Conservation (phyloP, 305 asterid genomes). For the Salvia sclarea region DNA sequence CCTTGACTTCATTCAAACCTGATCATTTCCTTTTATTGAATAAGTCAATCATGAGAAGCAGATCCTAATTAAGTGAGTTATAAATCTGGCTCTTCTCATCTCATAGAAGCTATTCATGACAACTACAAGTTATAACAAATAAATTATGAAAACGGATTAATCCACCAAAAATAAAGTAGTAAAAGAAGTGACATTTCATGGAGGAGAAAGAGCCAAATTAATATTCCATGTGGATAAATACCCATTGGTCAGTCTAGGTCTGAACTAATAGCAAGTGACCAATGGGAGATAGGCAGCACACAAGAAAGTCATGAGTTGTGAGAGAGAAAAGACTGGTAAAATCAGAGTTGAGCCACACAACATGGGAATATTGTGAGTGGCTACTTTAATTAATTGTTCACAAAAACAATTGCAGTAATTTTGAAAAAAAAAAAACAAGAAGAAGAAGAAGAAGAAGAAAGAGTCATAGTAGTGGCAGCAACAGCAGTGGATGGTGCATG, state of each 20-base stretch:
- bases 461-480: too few relatives aligned
- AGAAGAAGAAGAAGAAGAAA: too few relatives aligned
- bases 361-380: constrained; percentile 34
- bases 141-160: too few relatives aligned
- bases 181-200: background rate
- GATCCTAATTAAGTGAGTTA: constrained; percentile 16
- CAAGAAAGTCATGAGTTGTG: constrained; percentile 13
- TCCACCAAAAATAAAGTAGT: too few relatives aligned
- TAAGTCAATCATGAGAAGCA: constrained; percentile 25
- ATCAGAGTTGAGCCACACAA: constrained; percentile 39
- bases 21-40: background rate
- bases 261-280: constrained; percentile 12
- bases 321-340: constrained; percentile 23
- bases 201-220: constrained; percentile 5
- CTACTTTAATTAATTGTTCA: too few relatives aligned
- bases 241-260: constrained; percentile 21
- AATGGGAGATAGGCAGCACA: constrained; percentile 7
- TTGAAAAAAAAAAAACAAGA: too few relatives aligned
- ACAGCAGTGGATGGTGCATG: too few relatives aligned
- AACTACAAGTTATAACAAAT: too few relatives aligned
- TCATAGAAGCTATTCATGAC: too few relatives aligned
- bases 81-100: too few relatives aligned
- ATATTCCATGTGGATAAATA: constrained; percentile 17
- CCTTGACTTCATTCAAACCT: background rate
- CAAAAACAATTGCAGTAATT: too few relatives aligned